Evolutionary conservation across 805 yeast species (phyloP).

Genomic region (Yamadazyma sp.): DNA sequence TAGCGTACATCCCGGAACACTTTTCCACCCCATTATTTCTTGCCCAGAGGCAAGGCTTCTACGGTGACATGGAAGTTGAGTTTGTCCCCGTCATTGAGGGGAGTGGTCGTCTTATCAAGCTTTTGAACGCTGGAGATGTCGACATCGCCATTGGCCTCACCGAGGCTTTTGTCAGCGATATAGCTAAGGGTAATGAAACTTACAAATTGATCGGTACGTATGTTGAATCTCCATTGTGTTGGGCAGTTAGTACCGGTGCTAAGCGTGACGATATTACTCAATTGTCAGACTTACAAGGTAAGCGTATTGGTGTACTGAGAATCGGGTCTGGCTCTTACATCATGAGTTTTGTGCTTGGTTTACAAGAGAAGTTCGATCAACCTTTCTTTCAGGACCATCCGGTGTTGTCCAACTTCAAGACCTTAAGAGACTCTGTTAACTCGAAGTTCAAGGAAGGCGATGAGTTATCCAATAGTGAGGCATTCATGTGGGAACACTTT

Average conservation of each 20-base stretch:
- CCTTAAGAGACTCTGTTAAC: constrained; percentile 79
- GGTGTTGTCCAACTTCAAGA: constrained; percentile 65
- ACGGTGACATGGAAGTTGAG: constrained; percentile 52
- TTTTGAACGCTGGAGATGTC: constrained; percentile 60
- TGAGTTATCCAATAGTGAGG: constrained; percentile 58
- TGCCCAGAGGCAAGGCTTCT: constrained; percentile 62
- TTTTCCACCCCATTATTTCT: constrained; percentile 83
- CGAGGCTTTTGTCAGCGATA: constrained; percentile 85
- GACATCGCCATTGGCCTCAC: constrained; percentile 88
- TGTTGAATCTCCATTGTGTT: constrained; percentile 81
- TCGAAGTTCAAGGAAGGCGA: constrained; percentile 30
- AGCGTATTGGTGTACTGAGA: constrained; percentile 74
- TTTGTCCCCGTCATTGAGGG: constrained; percentile 78
- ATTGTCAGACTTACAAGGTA: constrained; percentile 56
- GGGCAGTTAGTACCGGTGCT: constrained; percentile 85
- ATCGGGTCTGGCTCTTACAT: constrained; percentile 91
- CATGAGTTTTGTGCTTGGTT: constrained; percentile 83
- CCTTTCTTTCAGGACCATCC: constrained; percentile 57
- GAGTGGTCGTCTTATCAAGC: constrained; percentile 80
- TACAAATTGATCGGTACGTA: constrained; percentile 78
- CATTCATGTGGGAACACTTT: constrained; percentile 95
- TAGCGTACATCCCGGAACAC: constrained; percentile 91
- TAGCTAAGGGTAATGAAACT: constrained; percentile 64
- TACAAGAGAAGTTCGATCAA: constrained; percentile 51
- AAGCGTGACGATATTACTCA: constrained; percentile 54